Conservation (phyloP, 768 basidiomycete genomes). For the Boletellus ananiceps region DNA sequence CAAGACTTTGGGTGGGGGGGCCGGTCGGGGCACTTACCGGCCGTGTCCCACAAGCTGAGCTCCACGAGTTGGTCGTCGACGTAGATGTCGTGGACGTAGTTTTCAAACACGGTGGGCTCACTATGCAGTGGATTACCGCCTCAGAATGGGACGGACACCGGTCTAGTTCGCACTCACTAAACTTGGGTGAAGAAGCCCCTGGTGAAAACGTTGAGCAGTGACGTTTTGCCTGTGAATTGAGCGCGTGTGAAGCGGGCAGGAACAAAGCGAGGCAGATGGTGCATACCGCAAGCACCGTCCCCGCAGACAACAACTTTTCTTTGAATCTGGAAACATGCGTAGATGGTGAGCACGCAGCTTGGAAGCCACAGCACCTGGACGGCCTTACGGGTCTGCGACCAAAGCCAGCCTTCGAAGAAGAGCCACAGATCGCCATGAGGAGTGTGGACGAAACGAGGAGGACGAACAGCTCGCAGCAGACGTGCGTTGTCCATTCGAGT, state of each 20-base stretch:
- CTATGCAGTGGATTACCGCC: constrained; percentile 33
- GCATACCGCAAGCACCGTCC: constrained; percentile 86
- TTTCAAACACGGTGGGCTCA: constrained; percentile 95
- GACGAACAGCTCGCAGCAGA: not conserved
- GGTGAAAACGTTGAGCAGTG: constrained; percentile 83
- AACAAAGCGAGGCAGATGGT: not conserved
- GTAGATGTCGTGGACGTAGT: constrained; percentile 87
- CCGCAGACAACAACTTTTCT: constrained; percentile 87
- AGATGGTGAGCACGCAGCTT: constrained; percentile 12
- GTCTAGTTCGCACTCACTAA: constrained; percentile 54
- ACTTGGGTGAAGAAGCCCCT: constrained; percentile 92
- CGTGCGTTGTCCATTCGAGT: not conserved
- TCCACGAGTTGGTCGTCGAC: constrained; percentile 88
- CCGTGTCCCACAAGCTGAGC: constrained; percentile 95
- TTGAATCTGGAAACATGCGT: constrained; percentile 36
- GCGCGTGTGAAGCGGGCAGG: constrained; percentile 9
- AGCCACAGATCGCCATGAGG: constrained; percentile 55
- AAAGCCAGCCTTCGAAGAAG: constrained; percentile 51
- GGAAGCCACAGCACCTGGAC: constrained; percentile 4
- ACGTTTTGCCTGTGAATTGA: constrained; percentile 62
- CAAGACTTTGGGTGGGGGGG: not conserved
- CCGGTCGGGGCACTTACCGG: constrained; percentile 50
- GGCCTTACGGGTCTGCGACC: constrained; percentile 36
- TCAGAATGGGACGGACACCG: not conserved
- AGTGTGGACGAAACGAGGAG: constrained; percentile 2